These are phyloP conservation scores for Apiotrichum mycotoxinovorans DNA, from an alignment of 1,284 basidiomycete genomes.

Conservation along the genomic window DNA sequence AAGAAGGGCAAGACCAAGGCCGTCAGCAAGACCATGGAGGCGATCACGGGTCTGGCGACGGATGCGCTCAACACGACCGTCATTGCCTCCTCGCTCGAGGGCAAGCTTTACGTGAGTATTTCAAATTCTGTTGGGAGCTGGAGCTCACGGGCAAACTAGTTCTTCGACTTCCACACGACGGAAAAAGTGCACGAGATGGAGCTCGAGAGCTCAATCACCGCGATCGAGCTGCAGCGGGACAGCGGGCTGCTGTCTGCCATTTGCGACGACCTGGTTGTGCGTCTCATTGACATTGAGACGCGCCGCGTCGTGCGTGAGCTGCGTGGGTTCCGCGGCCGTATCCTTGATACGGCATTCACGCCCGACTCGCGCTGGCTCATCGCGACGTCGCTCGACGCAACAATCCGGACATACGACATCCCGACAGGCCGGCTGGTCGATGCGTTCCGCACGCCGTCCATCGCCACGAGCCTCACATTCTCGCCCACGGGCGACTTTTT, in stretches of 20 bases:
- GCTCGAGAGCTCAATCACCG: conserved; percentile 66
- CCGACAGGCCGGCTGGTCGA: conserved; percentile 90
- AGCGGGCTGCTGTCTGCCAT: conserved; percentile 78
- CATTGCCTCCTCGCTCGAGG: conserved; percentile 81
- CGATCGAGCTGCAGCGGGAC: conserved; percentile 75
- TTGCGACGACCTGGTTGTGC: conserved; percentile 80
- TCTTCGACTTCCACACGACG: conserved; percentile 91
- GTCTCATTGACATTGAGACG: conserved; percentile 90
- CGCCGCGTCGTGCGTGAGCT: conserved; percentile 80
- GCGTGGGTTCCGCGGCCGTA: conserved; percentile 69
- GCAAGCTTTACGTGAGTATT: conserved; percentile 79
- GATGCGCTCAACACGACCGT: conserved; percentile 81
- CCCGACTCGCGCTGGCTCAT: conserved; percentile 92
- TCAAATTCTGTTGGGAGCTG: conserved; percentile 24
- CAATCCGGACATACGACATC: conserved; percentile 93
- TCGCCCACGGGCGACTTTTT: conserved; percentile 95
- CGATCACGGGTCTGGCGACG: conserved; percentile 75
- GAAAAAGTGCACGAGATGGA: conserved; percentile 65
- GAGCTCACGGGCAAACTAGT: conserved; percentile 55
- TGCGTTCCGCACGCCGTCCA: conserved; percentile 81
- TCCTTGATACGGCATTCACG: conserved; percentile 85
- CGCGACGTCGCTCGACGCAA: conserved; percentile 79
- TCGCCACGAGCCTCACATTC: conserved; percentile 86
- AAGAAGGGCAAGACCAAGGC: conserved; percentile 46
- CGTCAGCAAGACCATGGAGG: conserved; percentile 54